Conservation (phyloP, 2,329 filamentous ascomycete species). For the Stachybotrys echinatus region DNA sequence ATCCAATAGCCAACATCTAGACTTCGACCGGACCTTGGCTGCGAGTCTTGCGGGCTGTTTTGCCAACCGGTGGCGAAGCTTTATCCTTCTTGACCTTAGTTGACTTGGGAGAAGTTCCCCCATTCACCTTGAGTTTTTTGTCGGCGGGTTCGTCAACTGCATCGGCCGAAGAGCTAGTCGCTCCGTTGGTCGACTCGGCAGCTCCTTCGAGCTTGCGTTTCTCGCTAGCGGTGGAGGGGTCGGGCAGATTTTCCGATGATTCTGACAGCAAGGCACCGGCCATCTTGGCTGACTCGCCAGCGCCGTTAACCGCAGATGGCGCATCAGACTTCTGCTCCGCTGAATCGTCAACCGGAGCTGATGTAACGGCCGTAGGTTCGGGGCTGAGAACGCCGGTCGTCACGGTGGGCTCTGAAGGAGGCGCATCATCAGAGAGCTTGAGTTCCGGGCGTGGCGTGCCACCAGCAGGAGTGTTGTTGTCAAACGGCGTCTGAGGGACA, state of each 20-base stretch:
- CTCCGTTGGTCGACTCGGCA: constrained; percentile 12
- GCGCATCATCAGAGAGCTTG: constrained; percentile 22
- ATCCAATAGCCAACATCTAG: constrained; percentile 3
- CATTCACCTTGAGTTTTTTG: constrained; percentile 36
- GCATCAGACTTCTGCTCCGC: constrained; percentile 7
- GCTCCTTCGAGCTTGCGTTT: constrained; percentile 34
- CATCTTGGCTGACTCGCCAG: constrained; percentile 5
- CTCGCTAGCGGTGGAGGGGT: constrained; percentile 16
- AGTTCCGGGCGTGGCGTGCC: constrained; percentile 29
- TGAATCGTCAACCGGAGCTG: constrained; percentile 12
- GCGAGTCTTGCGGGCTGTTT: constrained; percentile 34
- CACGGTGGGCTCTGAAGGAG: constrained; percentile 16
- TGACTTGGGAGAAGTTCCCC: constrained; percentile 18
- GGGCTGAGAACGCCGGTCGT: constrained; percentile 17
- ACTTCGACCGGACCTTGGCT: constrained; percentile 33
- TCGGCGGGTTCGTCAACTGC: constrained; percentile 20
- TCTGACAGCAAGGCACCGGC: background rate
- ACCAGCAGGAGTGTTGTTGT: constrained; percentile 25
- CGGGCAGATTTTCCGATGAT: background rate
- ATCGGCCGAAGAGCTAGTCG: constrained; percentile 8
- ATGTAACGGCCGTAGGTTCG: constrained; percentile 12
- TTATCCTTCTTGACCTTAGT: constrained; percentile 34
- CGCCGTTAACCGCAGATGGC: constrained; percentile 12
- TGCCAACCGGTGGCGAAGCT: constrained; percentile 22
- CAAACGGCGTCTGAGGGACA: constrained; percentile 29